Evolutionary conservation across 208 protist genomes (phyloP).

Genomic region (Trypanosoma congolense): DNA sequence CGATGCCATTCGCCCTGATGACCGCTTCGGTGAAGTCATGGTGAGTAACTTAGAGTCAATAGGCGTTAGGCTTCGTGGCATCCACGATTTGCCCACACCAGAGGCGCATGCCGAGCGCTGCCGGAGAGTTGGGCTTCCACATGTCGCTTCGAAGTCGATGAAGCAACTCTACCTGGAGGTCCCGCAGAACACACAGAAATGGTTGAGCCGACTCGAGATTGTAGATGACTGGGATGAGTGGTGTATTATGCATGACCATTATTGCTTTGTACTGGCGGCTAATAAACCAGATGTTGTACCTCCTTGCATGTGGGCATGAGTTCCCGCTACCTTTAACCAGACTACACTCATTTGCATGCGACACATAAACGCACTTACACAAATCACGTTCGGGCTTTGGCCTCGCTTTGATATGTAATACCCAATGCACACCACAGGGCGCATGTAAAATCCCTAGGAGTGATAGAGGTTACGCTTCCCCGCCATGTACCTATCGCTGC

Average conservation of each 20-base stretch:
- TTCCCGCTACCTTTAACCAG: neutral
- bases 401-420: no score
- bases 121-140: constrained; percentile 58
- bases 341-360: no score
- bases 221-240: constrained; percentile 92
- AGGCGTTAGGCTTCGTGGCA: constrained; percentile 67
- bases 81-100: constrained; percentile 62
- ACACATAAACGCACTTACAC: no score
- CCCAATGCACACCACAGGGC: no score
- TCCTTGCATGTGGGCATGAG: constrained; percentile 19
- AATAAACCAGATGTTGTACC: constrained; percentile 37
- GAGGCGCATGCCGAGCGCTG: constrained; percentile 65
- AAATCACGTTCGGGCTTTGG: no score
- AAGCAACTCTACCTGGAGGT: constrained; percentile 72
- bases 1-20: constrained; percentile 81
- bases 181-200: constrained; percentile 49
- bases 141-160: constrained; percentile 69
- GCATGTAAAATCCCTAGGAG: no score
- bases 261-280: constrained; percentile 81
- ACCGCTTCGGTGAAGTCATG: constrained; percentile 88
- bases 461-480: neutral
- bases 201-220: constrained; percentile 82
- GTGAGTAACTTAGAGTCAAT: constrained; percentile 63
- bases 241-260: constrained; percentile 90
- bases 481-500: neutral